Base-by-base conservation (phyloP, 1,139 yeast genomes). In the Taphrina confusa region DNA sequence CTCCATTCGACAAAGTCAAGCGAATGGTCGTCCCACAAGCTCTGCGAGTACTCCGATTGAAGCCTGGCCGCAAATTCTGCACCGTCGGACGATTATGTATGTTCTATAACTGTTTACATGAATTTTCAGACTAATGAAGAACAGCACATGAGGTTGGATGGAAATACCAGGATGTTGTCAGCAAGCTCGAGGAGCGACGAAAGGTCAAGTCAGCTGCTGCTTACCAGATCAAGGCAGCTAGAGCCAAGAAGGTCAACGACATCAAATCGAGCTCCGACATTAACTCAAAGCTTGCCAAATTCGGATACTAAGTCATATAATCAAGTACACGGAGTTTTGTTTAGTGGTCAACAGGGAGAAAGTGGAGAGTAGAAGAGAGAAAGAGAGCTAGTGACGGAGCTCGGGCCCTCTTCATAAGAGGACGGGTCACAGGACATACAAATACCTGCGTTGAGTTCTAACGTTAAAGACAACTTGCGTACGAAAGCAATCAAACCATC, bases 21-120 rank as follows among this genome's bases (percentile, higher is more conserved):
- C 89, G 96, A 80, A 97, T 91, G 77, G 99, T 92, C 73, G 99
- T 92, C 75, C 99, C 99, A 78, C 96, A 90, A 83, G 98, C 99
- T 76, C 85, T 92, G 77, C 91, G 99, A 83, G 96, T 94, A 73
- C 84, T 92, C 79, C 90, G 98, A 86, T 87, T 92, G 81, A 91
- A 90, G 83, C 98, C 91, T 79, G 99, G 99, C 79, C 91, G 98
- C 87, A 92, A 92, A 82, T 92, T 85, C 95, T 88, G 97, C 80
- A 88, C 97, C 71, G 90, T 94, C 73, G 96, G 96, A 78, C 90
- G 92, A 79, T 82, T 87, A 77, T 86, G 96, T 70, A 79, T 47
- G 94, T 73, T 97, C 91, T 73, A n/a, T n/a, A n/a, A n/a, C n/a
- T n/a, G n/a, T n/a, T n/a, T n/a, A n/a, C n/a, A n/a, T n/a, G n/a